Percentiles rank a stretch among this genome's conserved stretches.
Conservation (phyloP, 2,329 filamentous ascomycete genomes). For the Exophiala sp. region DNA sequence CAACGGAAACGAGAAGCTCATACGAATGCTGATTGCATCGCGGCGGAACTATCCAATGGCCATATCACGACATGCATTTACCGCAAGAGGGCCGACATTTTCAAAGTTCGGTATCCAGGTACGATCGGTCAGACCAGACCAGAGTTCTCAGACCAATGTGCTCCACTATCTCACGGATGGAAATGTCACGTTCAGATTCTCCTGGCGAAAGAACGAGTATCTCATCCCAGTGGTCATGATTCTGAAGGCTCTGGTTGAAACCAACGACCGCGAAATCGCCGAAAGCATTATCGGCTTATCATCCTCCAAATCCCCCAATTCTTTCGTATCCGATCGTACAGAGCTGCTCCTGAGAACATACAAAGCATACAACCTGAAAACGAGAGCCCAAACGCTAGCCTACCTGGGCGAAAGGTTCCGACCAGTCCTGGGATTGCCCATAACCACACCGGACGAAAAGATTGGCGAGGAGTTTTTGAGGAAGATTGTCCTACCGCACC, state of each 20-base stretch:
- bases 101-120: constrained; percentile 88
- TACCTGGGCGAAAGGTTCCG: constrained; percentile 91
- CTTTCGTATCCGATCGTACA: constrained; percentile 90
- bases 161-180: constrained; percentile 94
- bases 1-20: constrained; percentile 95
- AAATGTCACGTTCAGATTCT: constrained; percentile 95
- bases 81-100: constrained; percentile 80
- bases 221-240: constrained; percentile 97
- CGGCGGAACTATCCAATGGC: constrained; percentile 93
- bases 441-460: constrained; percentile 81
- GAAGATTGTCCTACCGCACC: constrained; percentile 84
- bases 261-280: constrained; percentile 93
- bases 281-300: constrained; percentile 82
- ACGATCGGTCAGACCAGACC: constrained; percentile 89
- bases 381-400: constrained; percentile 73
- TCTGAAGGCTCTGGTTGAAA: constrained; percentile 89
- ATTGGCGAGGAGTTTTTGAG: constrained; percentile 88
- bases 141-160: constrained; percentile 96
- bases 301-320: constrained; percentile 77
- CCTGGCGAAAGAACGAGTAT: constrained; percentile 96
- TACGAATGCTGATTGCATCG: constrained; percentile 85
- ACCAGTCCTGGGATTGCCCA: constrained; percentile 76
- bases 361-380: constrained; percentile 84
- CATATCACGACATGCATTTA: constrained; percentile 85
- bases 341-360: constrained; percentile 90